Evolutionary conservation across 805 yeast genomes (phyloP).

Genomic region (Yarrowia sp.): DNA sequence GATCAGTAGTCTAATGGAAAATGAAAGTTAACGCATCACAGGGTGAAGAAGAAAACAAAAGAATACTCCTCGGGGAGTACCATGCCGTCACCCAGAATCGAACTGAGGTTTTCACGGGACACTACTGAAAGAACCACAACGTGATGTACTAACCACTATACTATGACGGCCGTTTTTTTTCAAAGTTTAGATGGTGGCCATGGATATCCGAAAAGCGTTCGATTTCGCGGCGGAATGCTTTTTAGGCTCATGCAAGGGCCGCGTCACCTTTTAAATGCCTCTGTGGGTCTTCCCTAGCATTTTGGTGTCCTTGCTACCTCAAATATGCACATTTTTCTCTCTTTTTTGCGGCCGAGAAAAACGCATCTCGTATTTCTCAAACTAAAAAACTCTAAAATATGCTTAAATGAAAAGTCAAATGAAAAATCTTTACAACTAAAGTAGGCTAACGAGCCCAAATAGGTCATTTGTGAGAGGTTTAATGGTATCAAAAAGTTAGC

Average conservation of each 20-base stretch:
- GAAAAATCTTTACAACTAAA: no score
- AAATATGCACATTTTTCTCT: background rate
- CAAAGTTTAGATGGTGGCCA: background rate
- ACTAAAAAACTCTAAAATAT: background rate
- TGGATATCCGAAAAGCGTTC: background rate
- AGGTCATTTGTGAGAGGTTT: no score
- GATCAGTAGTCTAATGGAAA: slow-evolving; percentile 24
- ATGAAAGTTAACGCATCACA: slow-evolving; percentile 8
- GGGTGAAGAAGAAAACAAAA: background rate
- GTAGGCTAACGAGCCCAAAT: no score
- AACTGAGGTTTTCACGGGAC: slow-evolving; percentile 25
- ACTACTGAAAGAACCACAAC: slow-evolving; percentile 9
- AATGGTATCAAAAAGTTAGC: no score
- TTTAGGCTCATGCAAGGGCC: no score
- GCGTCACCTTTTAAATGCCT: no score
- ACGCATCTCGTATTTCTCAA: background rate
- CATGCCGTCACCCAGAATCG: slow-evolving; percentile 27
- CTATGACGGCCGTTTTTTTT: slow-evolving; percentile 13
- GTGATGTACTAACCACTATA: slow-evolving; percentile 26
- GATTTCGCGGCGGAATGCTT: no score
- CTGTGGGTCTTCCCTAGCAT: background rate
- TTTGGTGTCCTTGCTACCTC: background rate
- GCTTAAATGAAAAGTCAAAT: slow-evolving; percentile 1
- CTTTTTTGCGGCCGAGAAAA: background rate
- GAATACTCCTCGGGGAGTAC: background rate